Evolutionary conservation across 176 grass and related monocot genomes (phyloP), one percentile per base, ranked within the genome.

Genomic region (Puccinellia tenuiflora): DNA sequence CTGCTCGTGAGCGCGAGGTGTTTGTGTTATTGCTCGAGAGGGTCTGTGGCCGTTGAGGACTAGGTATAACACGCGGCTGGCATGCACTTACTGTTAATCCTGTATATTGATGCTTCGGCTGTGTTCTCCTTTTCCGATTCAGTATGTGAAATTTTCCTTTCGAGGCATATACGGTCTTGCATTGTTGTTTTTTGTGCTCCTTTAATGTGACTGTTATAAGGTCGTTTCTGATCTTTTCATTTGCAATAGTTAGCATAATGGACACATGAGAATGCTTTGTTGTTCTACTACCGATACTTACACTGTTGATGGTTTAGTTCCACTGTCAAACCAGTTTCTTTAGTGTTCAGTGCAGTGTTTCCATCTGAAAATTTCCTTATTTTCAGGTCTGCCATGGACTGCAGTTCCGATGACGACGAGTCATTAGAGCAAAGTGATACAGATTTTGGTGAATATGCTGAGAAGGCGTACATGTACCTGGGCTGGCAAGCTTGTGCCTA

Each of bases 361-460:
- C 75, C 14, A 57, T 10, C 48, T 68, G 37, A 7, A 68, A 59
- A 37, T 28, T 81, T 5, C 33, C 28, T 5, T 77, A 26, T 76
- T 28, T 28, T 40, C 67, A 88, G 63, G 63, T 63, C 64, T 40
- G 63, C 64, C 53, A 82, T 88, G 85, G 82, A 78, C 18, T 77
- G 59, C 47, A 83, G 73, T 40, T 91, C 90, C 2, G 73, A 68
- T 0, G 85, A 85, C 1, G 78, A 79, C 0, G 85, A 85, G 20
- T 86, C 79, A 38, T 84, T 88, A 14, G 88, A 93, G 7, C 76
- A 83, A 42, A 90, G 87, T 38, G 78, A 90, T 22, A 79, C 88
- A 0, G 81, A 92, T 29, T 79, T 92, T 9, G 29, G 75, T 15
- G 81, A 85, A 13, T 87, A 82, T 29, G 87, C 52, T 24, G 73